These are phyloP conservation scores for Microcyclospora pomicola DNA, from an alignment of 2,329 filamentous ascomycete genomes.

Conservation along the genomic window DNA sequence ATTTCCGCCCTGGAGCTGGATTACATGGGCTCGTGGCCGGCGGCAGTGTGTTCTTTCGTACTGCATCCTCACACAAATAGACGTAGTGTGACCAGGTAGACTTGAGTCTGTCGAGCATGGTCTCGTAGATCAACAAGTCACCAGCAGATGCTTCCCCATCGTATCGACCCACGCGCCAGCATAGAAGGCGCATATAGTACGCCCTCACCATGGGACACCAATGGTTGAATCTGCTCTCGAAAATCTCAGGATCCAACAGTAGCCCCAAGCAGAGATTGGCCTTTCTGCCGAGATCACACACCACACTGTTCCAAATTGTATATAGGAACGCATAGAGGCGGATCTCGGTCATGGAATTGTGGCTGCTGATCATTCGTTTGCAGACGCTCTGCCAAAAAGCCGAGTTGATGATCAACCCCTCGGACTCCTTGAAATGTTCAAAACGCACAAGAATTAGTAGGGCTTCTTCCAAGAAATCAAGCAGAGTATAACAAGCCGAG, in stretches of 20 bases:
- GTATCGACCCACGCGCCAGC: slow-evolving; percentile 75
- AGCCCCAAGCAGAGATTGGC: slow-evolving; percentile 58
- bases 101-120: slow-evolving; percentile 53
- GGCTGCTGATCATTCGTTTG: slow-evolving; percentile 62
- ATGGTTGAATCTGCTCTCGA: slow-evolving; percentile 74
- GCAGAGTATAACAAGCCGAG: slow-evolving; percentile 74
- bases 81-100: slow-evolving; percentile 69
- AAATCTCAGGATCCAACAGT: slow-evolving; percentile 59
- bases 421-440: slow-evolving; percentile 31
- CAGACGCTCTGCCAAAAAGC: slow-evolving; percentile 74
- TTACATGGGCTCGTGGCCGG: slow-evolving; percentile 71
- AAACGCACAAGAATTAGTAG: slow-evolving; percentile 54
- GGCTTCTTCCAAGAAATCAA: slow-evolving; percentile 77
- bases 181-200: slow-evolving; percentile 81
- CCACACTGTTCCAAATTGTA: slow-evolving; percentile 61
- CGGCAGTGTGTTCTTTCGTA: slow-evolving; percentile 39
- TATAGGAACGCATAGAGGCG: slow-evolving; percentile 72
- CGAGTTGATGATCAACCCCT: slow-evolving; percentile 53
- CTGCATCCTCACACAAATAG: slow-evolving; percentile 55
- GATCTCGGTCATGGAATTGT: slow-evolving; percentile 84
- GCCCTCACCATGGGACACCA: slow-evolving; percentile 93
- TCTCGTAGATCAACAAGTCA: slow-evolving; percentile 45
- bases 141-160: slow-evolving; percentile 44
- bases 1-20: slow-evolving; percentile 70
- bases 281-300: slow-evolving; percentile 53